A percentile compares a stretch with the other conserved stretches of the same genome.
Conservation (phyloP, 2,329 filamentous ascomycete genomes). For the Aureobasidium sp. region DNA sequence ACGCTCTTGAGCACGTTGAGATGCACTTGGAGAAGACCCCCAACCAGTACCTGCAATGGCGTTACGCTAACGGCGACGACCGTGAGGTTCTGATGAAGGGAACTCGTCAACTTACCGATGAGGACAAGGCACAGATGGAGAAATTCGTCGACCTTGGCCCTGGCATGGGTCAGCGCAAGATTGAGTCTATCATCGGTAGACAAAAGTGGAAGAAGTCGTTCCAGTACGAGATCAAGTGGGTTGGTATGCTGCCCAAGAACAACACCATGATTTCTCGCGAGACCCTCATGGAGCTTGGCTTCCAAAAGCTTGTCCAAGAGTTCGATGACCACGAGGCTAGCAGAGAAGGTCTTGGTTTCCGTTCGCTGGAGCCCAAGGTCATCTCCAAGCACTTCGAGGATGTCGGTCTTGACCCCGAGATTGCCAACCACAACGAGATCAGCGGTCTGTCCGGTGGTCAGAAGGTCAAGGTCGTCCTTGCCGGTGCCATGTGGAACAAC, state of each 20-base stretch:
- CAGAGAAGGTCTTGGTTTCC: slow-evolving; percentile 95
- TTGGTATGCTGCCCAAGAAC: slow-evolving; percentile 78
- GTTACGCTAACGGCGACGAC: slow-evolving; percentile 94
- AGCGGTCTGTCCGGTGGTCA: slow-evolving; percentile 92
- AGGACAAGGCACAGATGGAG: slow-evolving; percentile 86
- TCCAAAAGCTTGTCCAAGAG: slow-evolving; percentile 90
- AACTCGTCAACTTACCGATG: slow-evolving; percentile 78
- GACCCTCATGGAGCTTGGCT: slow-evolving; percentile 77
- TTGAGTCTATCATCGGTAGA: slow-evolving; percentile 87
- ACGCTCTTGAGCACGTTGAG: slow-evolving; percentile 97
- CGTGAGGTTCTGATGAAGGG: slow-evolving; percentile 97
- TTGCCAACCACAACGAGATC: slow-evolving; percentile 98
- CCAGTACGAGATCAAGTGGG: slow-evolving; percentile 98
- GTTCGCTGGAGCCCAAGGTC: slow-evolving; percentile 82
- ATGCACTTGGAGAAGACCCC: slow-evolving; percentile 99
- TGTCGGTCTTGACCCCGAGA: slow-evolving; percentile 90
- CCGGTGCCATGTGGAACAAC: slow-evolving; percentile 71
- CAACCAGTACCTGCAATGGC: slow-evolving; percentile 98
- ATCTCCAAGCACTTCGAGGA: slow-evolving; percentile 99
- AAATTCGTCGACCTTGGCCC: slow-evolving; percentile 80
- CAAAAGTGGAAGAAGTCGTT: slow-evolving; percentile 99
- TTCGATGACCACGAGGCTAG: slow-evolving; percentile 98
- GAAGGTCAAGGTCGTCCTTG: slow-evolving; percentile 98
- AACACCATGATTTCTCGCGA: slow-evolving; percentile 92
- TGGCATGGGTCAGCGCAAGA: slow-evolving; percentile 66